Percentiles rank a stretch among this genome's conserved stretches.
These are phyloP conservation scores for Rhodamnia argentea DNA, from an alignment of 345 rosid genomes.

Conservation along the genomic window DNA sequence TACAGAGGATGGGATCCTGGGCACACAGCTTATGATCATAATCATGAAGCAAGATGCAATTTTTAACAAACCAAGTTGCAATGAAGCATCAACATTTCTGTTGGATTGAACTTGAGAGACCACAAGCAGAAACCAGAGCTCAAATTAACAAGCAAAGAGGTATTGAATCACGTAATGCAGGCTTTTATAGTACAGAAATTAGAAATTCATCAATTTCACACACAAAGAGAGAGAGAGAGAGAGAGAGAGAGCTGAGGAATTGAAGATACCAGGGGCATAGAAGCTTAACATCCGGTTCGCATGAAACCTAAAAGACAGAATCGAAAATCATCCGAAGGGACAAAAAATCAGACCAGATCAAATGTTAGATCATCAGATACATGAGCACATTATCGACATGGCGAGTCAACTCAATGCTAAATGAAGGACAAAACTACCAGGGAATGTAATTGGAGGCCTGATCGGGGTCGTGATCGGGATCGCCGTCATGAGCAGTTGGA, in stretches of 20 bases:
- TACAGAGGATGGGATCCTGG: neutral
- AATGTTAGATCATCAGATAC: neutral
- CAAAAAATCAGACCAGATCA: neutral
- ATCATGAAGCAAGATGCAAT: neutral
- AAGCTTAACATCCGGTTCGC: constrained; percentile 98
- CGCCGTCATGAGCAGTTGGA: constrained; percentile 8
- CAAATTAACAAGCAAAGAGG: neutral
- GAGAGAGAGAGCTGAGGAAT: neutral
- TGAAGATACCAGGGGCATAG: constrained; percentile 79
- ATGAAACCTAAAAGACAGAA: constrained; percentile 51
- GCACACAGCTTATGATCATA: neutral
- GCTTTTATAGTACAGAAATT: neutral
- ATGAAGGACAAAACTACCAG: constrained; percentile 32
- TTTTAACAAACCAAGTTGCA: neutral
- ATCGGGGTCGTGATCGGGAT: constrained; percentile 10
- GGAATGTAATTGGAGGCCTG: constrained; percentile 48
- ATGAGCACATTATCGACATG: neutral
- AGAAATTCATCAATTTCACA: neutral
- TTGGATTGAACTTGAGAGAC: neutral
- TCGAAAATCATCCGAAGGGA: neutral
- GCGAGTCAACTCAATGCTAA: neutral
- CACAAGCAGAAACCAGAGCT: neutral
- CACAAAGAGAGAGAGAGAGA: neutral
- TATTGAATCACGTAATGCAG: neutral
- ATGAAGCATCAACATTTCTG: neutral